Conservation (phyloP, 2,329 filamentous ascomycete genomes). For the Fusarium subtropicale region DNA sequence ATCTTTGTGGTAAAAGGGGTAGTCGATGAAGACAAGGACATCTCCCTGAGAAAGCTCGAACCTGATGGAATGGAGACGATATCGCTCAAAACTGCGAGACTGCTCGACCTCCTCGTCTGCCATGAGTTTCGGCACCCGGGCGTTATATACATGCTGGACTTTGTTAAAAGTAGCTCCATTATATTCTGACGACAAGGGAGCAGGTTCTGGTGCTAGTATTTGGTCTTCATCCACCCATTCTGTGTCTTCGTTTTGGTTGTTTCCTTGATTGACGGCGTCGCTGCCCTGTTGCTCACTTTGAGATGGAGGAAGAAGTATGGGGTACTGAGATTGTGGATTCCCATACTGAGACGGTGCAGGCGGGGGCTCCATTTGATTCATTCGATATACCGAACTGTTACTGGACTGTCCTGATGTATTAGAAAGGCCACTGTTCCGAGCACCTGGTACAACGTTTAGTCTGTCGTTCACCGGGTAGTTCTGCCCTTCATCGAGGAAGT, state of each 20-base stretch:
- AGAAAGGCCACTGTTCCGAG: neutral
- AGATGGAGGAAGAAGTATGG: neutral
- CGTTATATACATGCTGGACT: neutral
- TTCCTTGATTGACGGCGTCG: neutral
- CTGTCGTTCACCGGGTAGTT: neutral
- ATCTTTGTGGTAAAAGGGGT: slow-evolving; percentile 44
- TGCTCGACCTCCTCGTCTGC: slow-evolving; percentile 28
- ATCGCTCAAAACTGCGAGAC: slow-evolving; percentile 45
- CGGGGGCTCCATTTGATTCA: neutral
- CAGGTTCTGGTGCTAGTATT: neutral
- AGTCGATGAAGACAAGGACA: slow-evolving; percentile 59
- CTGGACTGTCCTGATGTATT: neutral
- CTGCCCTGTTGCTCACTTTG: neutral
- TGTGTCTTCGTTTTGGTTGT: neutral
- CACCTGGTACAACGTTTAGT: neutral
- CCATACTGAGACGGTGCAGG: neutral
- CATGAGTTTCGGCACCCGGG: slow-evolving; percentile 22
- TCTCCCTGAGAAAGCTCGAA: slow-evolving; percentile 54
- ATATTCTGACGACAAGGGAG: slow-evolving; percentile 33
- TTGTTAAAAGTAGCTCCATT: slow-evolving; percentile 39
- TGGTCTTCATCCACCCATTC: neutral
- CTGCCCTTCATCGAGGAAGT: slow-evolving; percentile 20
- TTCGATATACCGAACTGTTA: neutral
- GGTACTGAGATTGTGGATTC: neutral
- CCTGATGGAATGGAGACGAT: slow-evolving; percentile 44